Evolutionary conservation across 1,284 basidiomycete species (phyloP).

Genomic region (Peniophora sp.): DNA sequence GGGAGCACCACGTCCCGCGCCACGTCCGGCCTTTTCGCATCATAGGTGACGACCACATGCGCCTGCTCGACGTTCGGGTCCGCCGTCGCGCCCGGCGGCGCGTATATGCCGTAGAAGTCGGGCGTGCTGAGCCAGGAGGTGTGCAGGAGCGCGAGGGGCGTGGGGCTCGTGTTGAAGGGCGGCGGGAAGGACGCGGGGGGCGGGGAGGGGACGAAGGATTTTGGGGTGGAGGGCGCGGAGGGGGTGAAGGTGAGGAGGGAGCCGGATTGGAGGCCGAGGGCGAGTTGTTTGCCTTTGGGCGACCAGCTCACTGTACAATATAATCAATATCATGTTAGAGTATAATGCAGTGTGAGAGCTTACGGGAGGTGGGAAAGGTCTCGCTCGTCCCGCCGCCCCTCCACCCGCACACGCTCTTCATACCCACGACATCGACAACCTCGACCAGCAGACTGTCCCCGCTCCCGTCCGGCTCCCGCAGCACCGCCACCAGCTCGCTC

Average conservation of each 20-base stretch:
- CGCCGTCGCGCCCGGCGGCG: slow-evolving; percentile 28
- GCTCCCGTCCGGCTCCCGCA: slow-evolving; percentile 36
- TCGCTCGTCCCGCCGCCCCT: slow-evolving; percentile 35
- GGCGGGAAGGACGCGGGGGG: slow-evolving; percentile 40
- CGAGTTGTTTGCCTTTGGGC: slow-evolving; percentile 80
- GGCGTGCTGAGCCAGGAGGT: slow-evolving; percentile 68
- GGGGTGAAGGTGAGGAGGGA: slow-evolving; percentile 67
- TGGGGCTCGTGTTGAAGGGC: slow-evolving; percentile 33
- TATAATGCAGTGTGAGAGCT: slow-evolving; percentile 17
- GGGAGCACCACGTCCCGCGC: slow-evolving; percentile 40
- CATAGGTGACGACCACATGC: slow-evolving; percentile 56
- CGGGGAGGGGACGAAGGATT: slow-evolving; percentile 53
- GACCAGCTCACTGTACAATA: slow-evolving; percentile 65
- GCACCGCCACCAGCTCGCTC: slow-evolving; percentile 51
- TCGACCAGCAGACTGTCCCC: slow-evolving; percentile 36
- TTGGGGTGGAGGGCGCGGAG: slow-evolving; percentile 42
- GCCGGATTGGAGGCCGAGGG: slow-evolving; percentile 65
- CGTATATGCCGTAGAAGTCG: slow-evolving; percentile 66
- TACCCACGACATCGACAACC: slow-evolving; percentile 44
- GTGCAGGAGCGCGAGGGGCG: slow-evolving; percentile 44
- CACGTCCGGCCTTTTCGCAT: slow-evolving; percentile 45
- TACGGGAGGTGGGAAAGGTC: slow-evolving; percentile 50
- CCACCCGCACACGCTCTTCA: slow-evolving; percentile 60
- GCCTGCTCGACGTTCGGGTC: slow-evolving; percentile 40
- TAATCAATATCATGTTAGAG: slow-evolving; percentile 7